Percentiles rank a stretch among this genome's conserved stretches.
Conservation (phyloP, 345 rosid genomes). For the Populus tremula region DNA sequence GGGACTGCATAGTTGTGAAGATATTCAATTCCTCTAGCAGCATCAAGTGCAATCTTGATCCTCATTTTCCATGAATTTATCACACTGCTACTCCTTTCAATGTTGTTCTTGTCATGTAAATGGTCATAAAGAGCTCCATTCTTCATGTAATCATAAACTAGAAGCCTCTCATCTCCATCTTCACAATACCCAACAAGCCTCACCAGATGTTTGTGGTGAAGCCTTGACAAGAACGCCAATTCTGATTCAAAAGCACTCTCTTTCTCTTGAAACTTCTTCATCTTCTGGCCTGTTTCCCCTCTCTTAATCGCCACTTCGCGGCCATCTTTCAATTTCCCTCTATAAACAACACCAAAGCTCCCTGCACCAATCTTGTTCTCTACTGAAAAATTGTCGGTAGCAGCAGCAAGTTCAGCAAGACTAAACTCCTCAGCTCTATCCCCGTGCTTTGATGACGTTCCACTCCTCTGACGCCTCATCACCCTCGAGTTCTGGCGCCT, state of each 20-base stretch:
- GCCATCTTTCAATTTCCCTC: conserved; percentile 65
- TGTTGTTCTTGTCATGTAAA: conserved; percentile 58
- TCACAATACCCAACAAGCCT: conserved; percentile 87
- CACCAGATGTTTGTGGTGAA: conserved; percentile 88
- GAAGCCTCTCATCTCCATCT: conserved; percentile 69
- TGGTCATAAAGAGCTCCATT: conserved; percentile 84
- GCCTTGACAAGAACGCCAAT: conserved; percentile 72
- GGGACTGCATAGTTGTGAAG: conserved; percentile 85
- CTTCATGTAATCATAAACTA: conserved; percentile 92
- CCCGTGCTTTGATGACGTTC: conserved; percentile 77
- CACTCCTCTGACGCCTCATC: conserved; percentile 90
- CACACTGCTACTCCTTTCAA: conserved; percentile 53
- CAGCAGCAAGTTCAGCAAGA: conserved; percentile 64
- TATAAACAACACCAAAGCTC: conserved; percentile 83
- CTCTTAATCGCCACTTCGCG: conserved; percentile 89
- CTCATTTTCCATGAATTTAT: conserved; percentile 86
- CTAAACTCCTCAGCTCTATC: conserved; percentile 80
- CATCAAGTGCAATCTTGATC: conserved; percentile 77
- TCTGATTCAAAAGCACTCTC: conserved; percentile 91
- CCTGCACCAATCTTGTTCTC: conserved; percentile 90
- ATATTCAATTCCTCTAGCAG: conserved; percentile 84
- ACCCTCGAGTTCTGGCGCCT: conserved; percentile 72
- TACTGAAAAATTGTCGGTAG: conserved; percentile 64
- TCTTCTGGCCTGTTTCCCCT: conserved; percentile 61
- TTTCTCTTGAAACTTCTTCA: conserved; percentile 79